phyloP scores from a whole-genome alignment of 257 asterid species.

The Penstemon newberryi region DNA sequence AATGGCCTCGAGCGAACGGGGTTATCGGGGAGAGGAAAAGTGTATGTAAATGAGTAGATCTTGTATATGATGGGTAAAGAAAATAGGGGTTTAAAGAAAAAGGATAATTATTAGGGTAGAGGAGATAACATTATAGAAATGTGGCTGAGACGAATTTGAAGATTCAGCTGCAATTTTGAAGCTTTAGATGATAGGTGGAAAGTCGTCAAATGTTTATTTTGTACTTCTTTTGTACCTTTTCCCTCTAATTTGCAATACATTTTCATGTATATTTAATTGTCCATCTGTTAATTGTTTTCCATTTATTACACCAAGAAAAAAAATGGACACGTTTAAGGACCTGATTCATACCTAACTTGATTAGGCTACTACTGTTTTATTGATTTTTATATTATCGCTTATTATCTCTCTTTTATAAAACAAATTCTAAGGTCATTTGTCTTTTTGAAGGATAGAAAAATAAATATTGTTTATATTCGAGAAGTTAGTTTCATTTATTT shows the following conservation, averaged over 20 bases:
- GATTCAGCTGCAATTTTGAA: slow-evolving; percentile 30
- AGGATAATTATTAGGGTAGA: neutral
- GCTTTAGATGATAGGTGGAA: slow-evolving; percentile 3
- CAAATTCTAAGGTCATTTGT: too few species aligned
- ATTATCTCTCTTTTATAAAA: too few species aligned
- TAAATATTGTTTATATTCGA: too few species aligned
- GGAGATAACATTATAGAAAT: slow-evolving; percentile 1
- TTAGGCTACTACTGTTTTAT: too few species aligned
- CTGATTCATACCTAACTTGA: too few species aligned
- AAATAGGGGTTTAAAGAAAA: slow-evolving; percentile 26
- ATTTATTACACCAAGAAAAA: too few species aligned
- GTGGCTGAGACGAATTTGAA: slow-evolving; percentile 13
- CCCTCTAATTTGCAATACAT: neutral
- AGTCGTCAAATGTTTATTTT: slow-evolving; percentile 1
- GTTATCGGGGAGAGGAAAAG: slow-evolving; percentile 29
- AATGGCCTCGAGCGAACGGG: slow-evolving; percentile 24
- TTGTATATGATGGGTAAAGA: slow-evolving; percentile 56
- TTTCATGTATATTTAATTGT: neutral
- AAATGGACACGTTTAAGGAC: too few species aligned
- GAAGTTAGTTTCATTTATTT: too few species aligned
- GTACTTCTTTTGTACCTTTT: slow-evolving; percentile 1
- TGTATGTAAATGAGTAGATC: slow-evolving; percentile 57
- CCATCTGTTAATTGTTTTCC: neutral
- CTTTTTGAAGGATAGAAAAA: too few species aligned
- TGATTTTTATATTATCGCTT: too few species aligned